Evolutionary conservation across 257 asterid species (phyloP).

Genomic region (Dorcoceras hygrometricum): DNA sequence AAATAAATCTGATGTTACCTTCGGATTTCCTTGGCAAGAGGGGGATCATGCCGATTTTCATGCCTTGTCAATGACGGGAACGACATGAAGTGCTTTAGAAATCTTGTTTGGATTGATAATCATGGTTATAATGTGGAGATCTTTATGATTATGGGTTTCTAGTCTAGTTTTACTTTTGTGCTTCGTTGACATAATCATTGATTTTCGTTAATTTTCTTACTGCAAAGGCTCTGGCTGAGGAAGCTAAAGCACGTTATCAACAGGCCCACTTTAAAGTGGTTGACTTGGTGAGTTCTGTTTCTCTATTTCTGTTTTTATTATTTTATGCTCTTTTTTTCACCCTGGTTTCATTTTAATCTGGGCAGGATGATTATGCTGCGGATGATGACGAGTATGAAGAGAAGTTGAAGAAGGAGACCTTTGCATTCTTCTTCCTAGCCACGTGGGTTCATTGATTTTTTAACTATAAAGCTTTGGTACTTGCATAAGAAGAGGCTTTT

Average conservation of each 20-base stretch:
- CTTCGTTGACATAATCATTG: background rate
- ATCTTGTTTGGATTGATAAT: constrained; percentile 15
- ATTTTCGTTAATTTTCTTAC: constrained; percentile 19
- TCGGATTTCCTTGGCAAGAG: constrained; percentile 7
- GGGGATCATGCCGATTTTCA: constrained; percentile 1
- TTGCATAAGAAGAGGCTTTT: background rate
- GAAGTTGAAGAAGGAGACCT: constrained; percentile 74
- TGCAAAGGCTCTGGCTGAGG: constrained; percentile 88
- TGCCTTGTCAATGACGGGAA: background rate
- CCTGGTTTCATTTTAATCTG: constrained; percentile 9
- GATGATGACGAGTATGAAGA: constrained; percentile 86
- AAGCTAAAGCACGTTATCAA: constrained; percentile 87
- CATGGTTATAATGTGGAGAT: constrained; percentile 18
- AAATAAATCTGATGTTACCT: background rate
- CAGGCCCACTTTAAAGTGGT: constrained; percentile 68
- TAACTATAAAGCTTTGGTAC: constrained; percentile 6
- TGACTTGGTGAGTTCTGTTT: constrained; percentile 61
- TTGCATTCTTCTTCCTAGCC: constrained; percentile 83
- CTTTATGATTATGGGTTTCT: constrained; percentile 5
- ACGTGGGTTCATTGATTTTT: constrained; percentile 54
- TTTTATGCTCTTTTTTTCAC: background rate
- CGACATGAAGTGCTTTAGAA: constrained; percentile 15
- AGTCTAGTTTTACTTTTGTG: background rate
- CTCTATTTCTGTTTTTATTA: background rate
- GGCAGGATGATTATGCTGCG: constrained; percentile 93